Percentiles rank a stretch among this genome's conserved stretches.
Evolutionary conservation across 1,284 basidiomycete species (phyloP).

Genomic region (Trichosporon inkin): DNA sequence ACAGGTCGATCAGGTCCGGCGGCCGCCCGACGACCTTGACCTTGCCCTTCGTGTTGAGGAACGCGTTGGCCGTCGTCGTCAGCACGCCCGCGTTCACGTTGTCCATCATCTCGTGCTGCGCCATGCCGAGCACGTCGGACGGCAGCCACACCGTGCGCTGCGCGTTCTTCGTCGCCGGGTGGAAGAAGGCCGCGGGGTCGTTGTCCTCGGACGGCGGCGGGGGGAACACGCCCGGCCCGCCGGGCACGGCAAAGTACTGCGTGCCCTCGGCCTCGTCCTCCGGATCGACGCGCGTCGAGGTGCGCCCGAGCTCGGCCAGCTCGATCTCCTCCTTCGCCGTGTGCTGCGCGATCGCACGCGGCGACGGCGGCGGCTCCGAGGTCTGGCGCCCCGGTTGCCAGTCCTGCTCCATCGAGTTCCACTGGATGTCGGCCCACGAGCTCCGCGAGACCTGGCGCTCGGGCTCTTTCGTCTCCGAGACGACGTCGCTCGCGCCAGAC

Average conservation of each 20-base stretch:
- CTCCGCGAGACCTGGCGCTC: background rate
- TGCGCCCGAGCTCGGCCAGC: constrained; percentile 11
- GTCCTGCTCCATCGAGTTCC: constrained; percentile 1
- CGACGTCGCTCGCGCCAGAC: background rate
- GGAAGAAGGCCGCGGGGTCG: constrained; percentile 60
- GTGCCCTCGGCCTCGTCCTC: constrained; percentile 16
- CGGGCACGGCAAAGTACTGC: constrained; percentile 42
- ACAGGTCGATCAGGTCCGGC: background rate
- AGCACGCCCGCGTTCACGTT: constrained; percentile 60
- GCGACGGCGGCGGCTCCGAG: background rate
- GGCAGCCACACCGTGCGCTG: constrained; percentile 80
- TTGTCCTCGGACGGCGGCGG: constrained; percentile 23
- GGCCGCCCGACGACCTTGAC: constrained; percentile 10
- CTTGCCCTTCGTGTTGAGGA: constrained; percentile 53
- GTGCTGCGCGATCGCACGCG: background rate
- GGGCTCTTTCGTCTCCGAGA: background rate
- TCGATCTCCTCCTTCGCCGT: constrained; percentile 1
- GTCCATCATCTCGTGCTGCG: constrained; percentile 60
- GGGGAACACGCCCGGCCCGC: constrained; percentile 38
- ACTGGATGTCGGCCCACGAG: constrained; percentile 3
- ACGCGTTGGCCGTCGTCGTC: constrained; percentile 58
- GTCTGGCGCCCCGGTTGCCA: background rate
- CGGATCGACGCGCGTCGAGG: constrained; percentile 7
- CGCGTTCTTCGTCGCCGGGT: constrained; percentile 69
- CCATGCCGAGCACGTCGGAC: constrained; percentile 63